Conservation (phyloP, 202 grass and related monocot species). For the Panicum virgatum region DNA sequence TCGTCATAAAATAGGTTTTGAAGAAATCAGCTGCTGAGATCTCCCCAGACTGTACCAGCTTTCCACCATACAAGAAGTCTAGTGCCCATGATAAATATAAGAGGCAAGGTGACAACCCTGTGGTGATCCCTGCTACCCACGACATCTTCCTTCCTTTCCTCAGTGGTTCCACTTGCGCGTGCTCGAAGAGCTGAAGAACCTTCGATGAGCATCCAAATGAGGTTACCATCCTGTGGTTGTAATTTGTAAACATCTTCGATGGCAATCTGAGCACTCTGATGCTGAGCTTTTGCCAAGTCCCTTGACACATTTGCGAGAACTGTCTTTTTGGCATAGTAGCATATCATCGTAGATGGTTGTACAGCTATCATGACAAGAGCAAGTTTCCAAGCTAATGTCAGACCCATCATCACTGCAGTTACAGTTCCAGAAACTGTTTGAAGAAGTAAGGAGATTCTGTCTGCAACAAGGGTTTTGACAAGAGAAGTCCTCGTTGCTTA, state of each 20-base stretch:
- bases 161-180: constrained; percentile 78
- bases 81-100: constrained; percentile 91
- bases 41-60: constrained; percentile 73
- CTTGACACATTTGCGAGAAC: constrained; percentile 83
- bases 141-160: constrained; percentile 79
- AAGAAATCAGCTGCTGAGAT: constrained; percentile 87
- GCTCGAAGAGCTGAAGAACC: constrained; percentile 78
- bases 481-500: constrained; percentile 86
- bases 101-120: constrained; percentile 85
- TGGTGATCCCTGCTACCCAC: constrained; percentile 93
- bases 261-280: constrained; percentile 92
- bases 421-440: constrained; percentile 81
- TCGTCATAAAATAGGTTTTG: constrained; percentile 97
- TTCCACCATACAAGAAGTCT: constrained; percentile 99
- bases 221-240: constrained; percentile 97
- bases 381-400: constrained; percentile 90
- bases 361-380: constrained; percentile 98
- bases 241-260: constrained; percentile 90
- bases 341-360: constrained; percentile 85
- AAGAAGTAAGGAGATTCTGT: constrained; percentile 87
- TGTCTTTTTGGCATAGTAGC: constrained; percentile 87
- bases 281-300: constrained; percentile 83
- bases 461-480: constrained; percentile 95
- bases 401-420: constrained; percentile 83
- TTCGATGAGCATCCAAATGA: constrained; percentile 77